phyloP scores from a whole-genome alignment of 805 yeast species.

The Ogataea nonfermentans region DNA sequence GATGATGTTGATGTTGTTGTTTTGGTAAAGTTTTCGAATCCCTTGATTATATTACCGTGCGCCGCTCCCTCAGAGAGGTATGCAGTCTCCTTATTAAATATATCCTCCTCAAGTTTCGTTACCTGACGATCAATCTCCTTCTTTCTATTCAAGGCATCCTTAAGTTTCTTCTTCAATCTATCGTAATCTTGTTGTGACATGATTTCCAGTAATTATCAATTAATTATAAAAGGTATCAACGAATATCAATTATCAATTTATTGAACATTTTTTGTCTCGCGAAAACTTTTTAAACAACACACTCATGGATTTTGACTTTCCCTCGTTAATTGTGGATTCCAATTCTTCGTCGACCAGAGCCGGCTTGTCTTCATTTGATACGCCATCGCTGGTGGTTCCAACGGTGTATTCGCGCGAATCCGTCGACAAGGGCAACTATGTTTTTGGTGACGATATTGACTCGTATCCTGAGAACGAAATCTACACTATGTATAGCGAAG shows the following conservation, averaged over 20 bases:
- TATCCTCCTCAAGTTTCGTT: slow-evolving; percentile 66
- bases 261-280: slow-evolving; percentile 5
- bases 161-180: slow-evolving; percentile 61
- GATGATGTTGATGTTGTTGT: slow-evolving; percentile 26
- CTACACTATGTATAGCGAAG: slow-evolving; percentile 61
- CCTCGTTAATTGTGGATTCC: slow-evolving; percentile 70
- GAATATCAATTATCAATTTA: background rate
- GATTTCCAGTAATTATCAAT: background rate
- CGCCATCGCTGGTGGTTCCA: slow-evolving; percentile 58
- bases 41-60: slow-evolving; percentile 83
- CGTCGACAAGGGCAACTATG: slow-evolving; percentile 23
- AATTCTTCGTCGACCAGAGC: slow-evolving; percentile 66
- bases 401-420: slow-evolving; percentile 49
- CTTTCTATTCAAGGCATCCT: slow-evolving; percentile 59
- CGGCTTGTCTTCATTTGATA: slow-evolving; percentile 63
- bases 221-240: background rate
- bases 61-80: slow-evolving; percentile 68
- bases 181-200: slow-evolving; percentile 51
- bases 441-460: slow-evolving; percentile 43
- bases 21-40: slow-evolving; percentile 80
- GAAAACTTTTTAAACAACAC: slow-evolving; percentile 8
- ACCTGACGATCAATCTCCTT: slow-evolving; percentile 63
- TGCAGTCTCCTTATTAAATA: slow-evolving; percentile 73
- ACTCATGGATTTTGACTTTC: slow-evolving; percentile 37
- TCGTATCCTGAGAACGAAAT: slow-evolving; percentile 45